Percentiles rank a stretch among this genome's conserved stretches.
These are phyloP conservation scores for Sclerotiophoma versabilis DNA, from an alignment of 2,329 filamentous ascomycete species.

Conservation along the genomic window DNA sequence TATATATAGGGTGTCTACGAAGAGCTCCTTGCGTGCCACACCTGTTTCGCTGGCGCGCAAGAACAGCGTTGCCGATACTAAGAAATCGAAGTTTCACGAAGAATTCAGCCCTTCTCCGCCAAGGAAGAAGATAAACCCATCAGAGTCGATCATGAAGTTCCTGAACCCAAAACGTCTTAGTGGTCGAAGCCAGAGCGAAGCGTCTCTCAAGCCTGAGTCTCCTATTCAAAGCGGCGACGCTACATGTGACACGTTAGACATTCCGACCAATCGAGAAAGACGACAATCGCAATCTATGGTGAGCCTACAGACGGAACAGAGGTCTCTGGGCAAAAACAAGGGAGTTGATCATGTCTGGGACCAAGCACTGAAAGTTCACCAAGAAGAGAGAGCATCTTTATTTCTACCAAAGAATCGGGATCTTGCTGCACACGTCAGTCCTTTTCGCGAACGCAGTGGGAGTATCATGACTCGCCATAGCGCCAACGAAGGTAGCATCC, in stretches of 20 bases:
- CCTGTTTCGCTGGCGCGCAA: slow-evolving; percentile 25
- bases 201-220: slow-evolving; percentile 25
- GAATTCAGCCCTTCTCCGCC: slow-evolving; percentile 45
- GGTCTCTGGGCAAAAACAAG: slow-evolving; percentile 31
- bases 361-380: slow-evolving; percentile 45
- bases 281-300: slow-evolving; percentile 41
- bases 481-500: neutral
- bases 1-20: neutral
- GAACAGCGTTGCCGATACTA: slow-evolving; percentile 42
- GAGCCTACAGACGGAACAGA: slow-evolving; percentile 40
- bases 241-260: slow-evolving; percentile 21
- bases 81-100: slow-evolving; percentile 46
- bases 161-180: slow-evolving; percentile 37
- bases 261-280: slow-evolving; percentile 27
- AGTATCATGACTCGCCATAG: slow-evolving; percentile 26
- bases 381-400: slow-evolving; percentile 45
- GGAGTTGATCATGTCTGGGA: slow-evolving; percentile 44
- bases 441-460: slow-evolving; percentile 43
- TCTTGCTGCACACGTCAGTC: slow-evolving; percentile 34
- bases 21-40: slow-evolving; percentile 7
- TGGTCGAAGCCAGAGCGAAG: slow-evolving; percentile 44
- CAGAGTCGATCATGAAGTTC: slow-evolving; percentile 41
- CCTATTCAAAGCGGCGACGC: slow-evolving; percentile 27
- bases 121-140: slow-evolving; percentile 32
- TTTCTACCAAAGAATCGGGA: slow-evolving; percentile 44